Evolutionary conservation across 306 rosid genomes (phyloP).

Genomic region (Cucurbita moschata): DNA sequence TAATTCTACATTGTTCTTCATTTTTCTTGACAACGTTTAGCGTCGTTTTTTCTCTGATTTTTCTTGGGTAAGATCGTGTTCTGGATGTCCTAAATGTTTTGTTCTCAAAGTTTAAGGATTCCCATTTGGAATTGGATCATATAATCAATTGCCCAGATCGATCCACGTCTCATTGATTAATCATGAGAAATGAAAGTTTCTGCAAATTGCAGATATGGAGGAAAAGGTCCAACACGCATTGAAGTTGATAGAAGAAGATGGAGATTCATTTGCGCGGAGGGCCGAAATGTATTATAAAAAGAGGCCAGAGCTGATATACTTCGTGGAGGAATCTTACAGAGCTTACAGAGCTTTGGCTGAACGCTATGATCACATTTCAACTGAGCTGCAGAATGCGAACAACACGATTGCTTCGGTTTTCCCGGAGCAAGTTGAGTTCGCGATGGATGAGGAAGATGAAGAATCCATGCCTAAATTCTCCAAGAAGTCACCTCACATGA

Average conservation of each 20-base stretch:
- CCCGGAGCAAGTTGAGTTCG: conserved; percentile 76
- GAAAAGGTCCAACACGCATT: conserved; percentile 52
- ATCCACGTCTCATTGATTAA: background rate
- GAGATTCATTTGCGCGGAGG: conserved; percentile 93
- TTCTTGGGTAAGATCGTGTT: background rate
- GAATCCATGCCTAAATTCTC: conserved; percentile 20
- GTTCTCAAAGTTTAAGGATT: background rate
- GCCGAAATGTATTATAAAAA: conserved; percentile 94
- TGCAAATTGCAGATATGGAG: conserved; percentile 66
- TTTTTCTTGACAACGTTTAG: background rate
- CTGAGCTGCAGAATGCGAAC: conserved; percentile 92
- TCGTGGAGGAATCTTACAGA: conserved; percentile 72
- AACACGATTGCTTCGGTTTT: conserved; percentile 77
- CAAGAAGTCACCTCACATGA: conserved; percentile 27
- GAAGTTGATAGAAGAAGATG: conserved; percentile 62
- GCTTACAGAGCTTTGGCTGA: conserved; percentile 90
- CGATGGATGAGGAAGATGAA: conserved; percentile 83
- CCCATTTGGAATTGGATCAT: background rate
- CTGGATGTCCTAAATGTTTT: background rate
- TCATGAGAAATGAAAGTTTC: background rate
- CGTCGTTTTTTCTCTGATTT: background rate
- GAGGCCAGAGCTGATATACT: conserved; percentile 76
- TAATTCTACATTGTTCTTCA: background rate
- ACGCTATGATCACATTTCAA: conserved; percentile 85
- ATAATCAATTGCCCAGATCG: background rate